Base-by-base conservation (phyloP, 768 basidiomycete genomes). In the Lactarius sanguifluus region DNA sequence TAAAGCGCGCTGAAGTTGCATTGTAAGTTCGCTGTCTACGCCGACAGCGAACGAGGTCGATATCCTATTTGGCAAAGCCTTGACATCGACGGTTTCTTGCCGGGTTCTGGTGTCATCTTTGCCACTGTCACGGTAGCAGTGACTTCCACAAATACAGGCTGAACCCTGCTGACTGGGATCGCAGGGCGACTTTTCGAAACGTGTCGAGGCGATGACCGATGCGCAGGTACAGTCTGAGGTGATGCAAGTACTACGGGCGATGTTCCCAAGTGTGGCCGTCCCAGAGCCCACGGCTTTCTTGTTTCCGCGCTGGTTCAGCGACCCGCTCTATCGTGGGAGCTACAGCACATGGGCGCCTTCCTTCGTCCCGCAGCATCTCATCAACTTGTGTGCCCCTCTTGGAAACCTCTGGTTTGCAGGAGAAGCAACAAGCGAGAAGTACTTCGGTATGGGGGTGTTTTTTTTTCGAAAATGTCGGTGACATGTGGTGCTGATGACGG, bases 31-130 rank as follows among this genome's bases (percentile, higher is more conserved):
- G 67, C 64, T 9, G 13, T 68, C 2, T 68, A 68, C n/a, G 64
- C 67, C 2, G 67, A 65, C 30, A 43, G 9, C 1, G 59, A 68
- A 28, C 67, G 67, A 23, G 63, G 63, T 8, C 64, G 67, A n/a
- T 88, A 87, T 74, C 85, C 86, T 0, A 80, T 88, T 12, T 88
- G 87, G 87, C 87, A 88, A 70, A 84, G 81, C 69, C 71, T 88
- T 38, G 87, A 89, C 71, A 79, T 84, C 60, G 66, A 75, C 0
- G 76, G 79, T 45, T 89, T 87, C 72, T 77, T 86, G 59, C 85
- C 84, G 12, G 86, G 83, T 1, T 87, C 85, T 1, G 81, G 84
- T 18, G 79, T 89, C 61, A 57, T 86, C 16, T 84, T 83, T 66
- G 81, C 78, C 1, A 62, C 83, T 64, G 81, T 79, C 2, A 85